These are phyloP conservation scores for Phytophthora sansomeana DNA, from an alignment of 352 stramenopile species.

Conservation along the genomic window DNA sequence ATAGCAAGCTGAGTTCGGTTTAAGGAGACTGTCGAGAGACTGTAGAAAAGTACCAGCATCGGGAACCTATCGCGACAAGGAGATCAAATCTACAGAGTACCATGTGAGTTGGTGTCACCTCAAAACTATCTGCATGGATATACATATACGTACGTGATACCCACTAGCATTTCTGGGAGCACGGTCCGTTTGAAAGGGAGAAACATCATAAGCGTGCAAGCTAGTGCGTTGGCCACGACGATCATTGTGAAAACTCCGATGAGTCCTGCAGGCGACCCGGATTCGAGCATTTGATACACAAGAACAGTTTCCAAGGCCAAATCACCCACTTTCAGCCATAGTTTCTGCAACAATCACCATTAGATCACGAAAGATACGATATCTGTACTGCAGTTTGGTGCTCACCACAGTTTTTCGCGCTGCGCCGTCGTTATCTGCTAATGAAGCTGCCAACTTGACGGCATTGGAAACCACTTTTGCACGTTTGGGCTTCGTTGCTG, in stretches of 20 bases:
- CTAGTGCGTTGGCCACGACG: conserved; percentile 4
- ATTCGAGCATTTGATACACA: not conserved
- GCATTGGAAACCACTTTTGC: not conserved
- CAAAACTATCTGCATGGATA: not conserved
- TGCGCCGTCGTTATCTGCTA: not conserved
- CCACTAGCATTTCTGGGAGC: conserved; percentile 19
- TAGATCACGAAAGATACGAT: not conserved
- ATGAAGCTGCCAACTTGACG: not conserved
- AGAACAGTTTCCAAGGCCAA: not conserved
- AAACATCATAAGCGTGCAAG: conserved; percentile 14
- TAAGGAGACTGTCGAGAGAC: conserved; percentile 24
- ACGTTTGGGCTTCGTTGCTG: not conserved
- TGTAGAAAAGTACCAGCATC: conserved; percentile 32
- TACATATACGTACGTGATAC: conserved; percentile 29
- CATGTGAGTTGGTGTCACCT: no score
- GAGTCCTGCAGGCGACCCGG: not conserved
- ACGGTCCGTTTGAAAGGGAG: not conserved
- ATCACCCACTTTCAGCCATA: not conserved
- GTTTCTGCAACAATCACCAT: not conserved
- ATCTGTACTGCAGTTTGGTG: not conserved
- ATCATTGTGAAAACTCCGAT: conserved; percentile 13
- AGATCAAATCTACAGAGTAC: conserved; percentile 35
- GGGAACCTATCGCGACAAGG: conserved; percentile 35
- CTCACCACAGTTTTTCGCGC: not conserved
- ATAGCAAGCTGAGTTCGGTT: not conserved